Conservation (phyloP, 805 yeast species). For the Lipomyces chichibuensis region DNA sequence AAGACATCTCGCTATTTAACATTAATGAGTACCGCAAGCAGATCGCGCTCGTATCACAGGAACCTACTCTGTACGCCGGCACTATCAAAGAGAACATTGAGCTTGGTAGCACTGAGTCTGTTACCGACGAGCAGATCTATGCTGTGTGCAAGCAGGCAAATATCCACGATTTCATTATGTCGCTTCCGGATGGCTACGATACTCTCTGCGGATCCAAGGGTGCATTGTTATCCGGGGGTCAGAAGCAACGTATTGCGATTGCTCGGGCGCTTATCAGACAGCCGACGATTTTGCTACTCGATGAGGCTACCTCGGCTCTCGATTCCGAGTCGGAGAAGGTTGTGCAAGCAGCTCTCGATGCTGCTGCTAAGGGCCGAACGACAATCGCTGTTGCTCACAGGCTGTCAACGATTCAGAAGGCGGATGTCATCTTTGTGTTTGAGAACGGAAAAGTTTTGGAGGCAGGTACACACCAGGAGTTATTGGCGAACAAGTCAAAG, state of each 20-base stretch:
- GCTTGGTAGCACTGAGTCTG: conserved; percentile 50
- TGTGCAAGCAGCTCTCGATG: conserved; percentile 70
- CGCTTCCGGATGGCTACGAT: conserved; percentile 63
- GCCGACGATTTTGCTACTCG: conserved; percentile 65
- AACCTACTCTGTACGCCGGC: conserved; percentile 61
- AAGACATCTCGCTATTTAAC: conserved; percentile 53
- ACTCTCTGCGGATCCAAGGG: conserved; percentile 62
- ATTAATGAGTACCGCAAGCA: conserved; percentile 54
- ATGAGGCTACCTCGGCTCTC: conserved; percentile 70
- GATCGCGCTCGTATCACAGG: conserved; percentile 66
- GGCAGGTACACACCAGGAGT: conserved; percentile 56
- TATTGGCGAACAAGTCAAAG: conserved; percentile 46
- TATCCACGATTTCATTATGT: conserved; percentile 58
- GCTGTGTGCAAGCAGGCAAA: conserved; percentile 57
- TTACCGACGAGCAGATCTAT: conserved; percentile 51
- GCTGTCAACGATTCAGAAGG: conserved; percentile 66
- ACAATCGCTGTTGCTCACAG: conserved; percentile 86
- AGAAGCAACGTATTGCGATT: conserved; percentile 74
- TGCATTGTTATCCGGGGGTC: conserved; percentile 70
- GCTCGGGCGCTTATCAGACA: conserved; percentile 72
- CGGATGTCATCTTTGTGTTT: conserved; percentile 64
- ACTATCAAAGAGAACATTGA: conserved; percentile 58
- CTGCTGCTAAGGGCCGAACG: conserved; percentile 72
- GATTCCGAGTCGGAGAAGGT: conserved; percentile 74
- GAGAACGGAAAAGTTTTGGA: conserved; percentile 66